Evolutionary conservation across 1,284 basidiomycete species (phyloP), one percentile per base, ranked within the genome.

Genomic region (Irpex sp.): DNA sequence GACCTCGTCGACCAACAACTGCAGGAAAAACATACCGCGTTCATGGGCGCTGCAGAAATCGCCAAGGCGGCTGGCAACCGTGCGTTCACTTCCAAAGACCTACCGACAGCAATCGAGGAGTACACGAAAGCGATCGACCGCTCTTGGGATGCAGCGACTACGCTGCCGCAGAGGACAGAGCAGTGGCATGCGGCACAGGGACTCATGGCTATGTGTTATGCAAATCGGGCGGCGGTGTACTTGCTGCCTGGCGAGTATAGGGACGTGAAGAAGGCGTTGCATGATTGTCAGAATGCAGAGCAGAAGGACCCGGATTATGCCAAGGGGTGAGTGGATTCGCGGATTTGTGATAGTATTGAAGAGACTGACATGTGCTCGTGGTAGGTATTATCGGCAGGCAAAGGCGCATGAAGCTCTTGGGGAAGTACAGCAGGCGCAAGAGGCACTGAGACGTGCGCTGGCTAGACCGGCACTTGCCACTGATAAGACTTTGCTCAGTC

Each of bases 201-300:
- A 62, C 21, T 63, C 71, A 47, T 62, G 72, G 49, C 72, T 2
- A 66, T 74, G 13, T 74, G 72, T 44, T 67, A 66, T 64, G 69
- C 70, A 1, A 76, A 75, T 62, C 66, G 72, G 4, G 67, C 73
- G 21, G 59, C 59, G 48, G 49, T 40, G 48, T 56, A 55, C 31
- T 21, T 51, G 8, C 13, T 60, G 40, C 36, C 47, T 9, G 48
- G 59, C 13, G 44, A 60, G 26, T 52, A 40, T 5, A 9, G 13
- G 31, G 49, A 60, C 34, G n/a, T 40, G 11, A 34, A 56, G 34
- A 60, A 60, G 38, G 59, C 59, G 5, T 40, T 60, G 34, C 19
- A 19, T 21, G 59, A 60, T 31, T 38, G 17, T 13, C 47, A 60
- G 38, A 21, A 38, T 13, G 48, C 49, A 2, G 59, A 60, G 52